Conservation (phyloP, 2,329 filamentous ascomycete genomes). For the Xenosphaeropsis pyriputrescens region DNA sequence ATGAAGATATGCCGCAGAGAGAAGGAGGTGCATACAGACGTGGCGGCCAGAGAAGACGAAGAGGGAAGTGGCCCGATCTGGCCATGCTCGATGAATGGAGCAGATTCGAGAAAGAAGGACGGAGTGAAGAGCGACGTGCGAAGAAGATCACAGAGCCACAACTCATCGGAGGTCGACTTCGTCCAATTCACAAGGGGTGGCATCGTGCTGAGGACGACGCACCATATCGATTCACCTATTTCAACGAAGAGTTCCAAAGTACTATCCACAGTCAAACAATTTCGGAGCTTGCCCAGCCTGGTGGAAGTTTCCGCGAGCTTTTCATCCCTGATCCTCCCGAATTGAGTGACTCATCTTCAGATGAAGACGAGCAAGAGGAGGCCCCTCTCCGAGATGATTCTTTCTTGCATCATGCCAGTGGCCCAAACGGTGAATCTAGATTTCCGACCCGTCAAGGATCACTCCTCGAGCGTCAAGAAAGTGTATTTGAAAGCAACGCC, state of each 20-base stretch:
- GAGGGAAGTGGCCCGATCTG: slow-evolving; percentile 75
- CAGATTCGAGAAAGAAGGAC: slow-evolving; percentile 74
- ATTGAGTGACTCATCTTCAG: slow-evolving; percentile 52
- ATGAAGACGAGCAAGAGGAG: slow-evolving; percentile 44
- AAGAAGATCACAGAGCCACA: slow-evolving; percentile 93
- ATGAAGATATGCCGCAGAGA: slow-evolving; percentile 49
- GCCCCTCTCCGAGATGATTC: slow-evolving; percentile 13
- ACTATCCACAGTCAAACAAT: slow-evolving; percentile 95
- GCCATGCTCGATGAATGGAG: slow-evolving; percentile 79
- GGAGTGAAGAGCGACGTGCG: slow-evolving; percentile 66
- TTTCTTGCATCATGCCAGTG: slow-evolving; percentile 14
- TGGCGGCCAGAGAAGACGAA: slow-evolving; percentile 30
- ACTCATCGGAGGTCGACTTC: slow-evolving; percentile 75
- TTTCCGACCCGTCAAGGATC: slow-evolving; percentile 25
- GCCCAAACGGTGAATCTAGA: slow-evolving; percentile 26
- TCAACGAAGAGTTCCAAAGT: slow-evolving; percentile 92
- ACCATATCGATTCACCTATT: slow-evolving; percentile 94
- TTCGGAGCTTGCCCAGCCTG: slow-evolving; percentile 79
- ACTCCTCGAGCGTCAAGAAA: slow-evolving; percentile 8
- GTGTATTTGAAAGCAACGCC: slow-evolving; percentile 4
- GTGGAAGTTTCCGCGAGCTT: slow-evolving; percentile 69
- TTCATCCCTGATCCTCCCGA: slow-evolving; percentile 79
- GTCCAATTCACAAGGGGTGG: slow-evolving; percentile 70
- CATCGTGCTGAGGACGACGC: slow-evolving; percentile 78
- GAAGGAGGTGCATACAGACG: slow-evolving; percentile 24